Conservation (phyloP, 1,284 basidiomycete species). For the Melampsora occidentalis region DNA sequence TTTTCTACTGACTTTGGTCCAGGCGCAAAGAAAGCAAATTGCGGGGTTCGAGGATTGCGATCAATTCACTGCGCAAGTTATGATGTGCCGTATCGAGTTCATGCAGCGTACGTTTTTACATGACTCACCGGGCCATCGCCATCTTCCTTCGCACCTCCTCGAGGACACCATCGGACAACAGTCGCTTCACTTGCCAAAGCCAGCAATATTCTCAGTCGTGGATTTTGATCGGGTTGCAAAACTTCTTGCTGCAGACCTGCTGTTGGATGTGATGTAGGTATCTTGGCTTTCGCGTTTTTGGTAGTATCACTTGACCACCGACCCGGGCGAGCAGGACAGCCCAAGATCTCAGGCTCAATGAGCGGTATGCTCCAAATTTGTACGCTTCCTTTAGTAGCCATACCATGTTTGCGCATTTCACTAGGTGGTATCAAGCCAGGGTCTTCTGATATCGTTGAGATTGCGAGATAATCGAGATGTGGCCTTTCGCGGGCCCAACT, state of each 20-base stretch:
- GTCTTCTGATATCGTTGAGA: slow-evolving; percentile 65
- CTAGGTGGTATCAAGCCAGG: slow-evolving; percentile 48
- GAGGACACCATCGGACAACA: slow-evolving; percentile 39
- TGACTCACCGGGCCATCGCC: too few species aligned
- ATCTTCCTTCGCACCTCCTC: slow-evolving; percentile 45
- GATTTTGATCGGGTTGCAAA: neutral
- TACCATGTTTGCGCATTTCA: slow-evolving; percentile 47
- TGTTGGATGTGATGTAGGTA: too few species aligned
- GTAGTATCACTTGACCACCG: too few species aligned
- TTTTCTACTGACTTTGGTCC: too few species aligned
- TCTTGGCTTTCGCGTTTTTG: too few species aligned
- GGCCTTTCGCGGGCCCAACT: slow-evolving; percentile 11
- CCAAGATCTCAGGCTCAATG: slow-evolving; percentile 32
- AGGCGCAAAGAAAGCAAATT: too few species aligned
- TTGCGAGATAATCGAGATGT: slow-evolving; percentile 68
- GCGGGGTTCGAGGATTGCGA: too few species aligned
- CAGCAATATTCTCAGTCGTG: slow-evolving; percentile 76
- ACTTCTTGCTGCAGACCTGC: neutral
- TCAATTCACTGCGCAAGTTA: too few species aligned
- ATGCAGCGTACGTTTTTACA: too few species aligned
- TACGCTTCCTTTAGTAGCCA: slow-evolving; percentile 49
- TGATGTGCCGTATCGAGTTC: too few species aligned
- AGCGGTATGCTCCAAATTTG: slow-evolving; percentile 55
- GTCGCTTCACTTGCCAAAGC: slow-evolving; percentile 51
- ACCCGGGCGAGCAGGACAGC: too few species aligned